Conservation (phyloP, 768 basidiomycete genomes). For the Xerocomus brunneocitrinus region DNA sequence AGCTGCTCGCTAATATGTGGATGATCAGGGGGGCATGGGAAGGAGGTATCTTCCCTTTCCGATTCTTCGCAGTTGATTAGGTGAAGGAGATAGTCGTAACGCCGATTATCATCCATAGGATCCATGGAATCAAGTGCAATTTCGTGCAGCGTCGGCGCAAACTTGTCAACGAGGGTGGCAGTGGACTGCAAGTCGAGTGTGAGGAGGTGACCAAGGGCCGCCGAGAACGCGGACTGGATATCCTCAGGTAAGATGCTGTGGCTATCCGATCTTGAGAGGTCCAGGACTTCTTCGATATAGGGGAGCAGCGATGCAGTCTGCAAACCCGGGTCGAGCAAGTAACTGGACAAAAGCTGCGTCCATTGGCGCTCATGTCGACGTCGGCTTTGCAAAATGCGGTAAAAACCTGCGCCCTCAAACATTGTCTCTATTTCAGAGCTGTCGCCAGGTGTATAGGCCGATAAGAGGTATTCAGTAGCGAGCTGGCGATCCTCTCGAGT, state of each 20-base stretch:
- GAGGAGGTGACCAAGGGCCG: constrained; percentile 63
- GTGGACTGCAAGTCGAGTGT: constrained; percentile 57
- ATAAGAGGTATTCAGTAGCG: constrained; percentile 90
- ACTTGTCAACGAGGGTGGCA: constrained; percentile 66
- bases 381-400: constrained; percentile 80
- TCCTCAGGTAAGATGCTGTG: constrained; percentile 53
- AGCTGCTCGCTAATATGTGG: constrained; percentile 45
- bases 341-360: constrained; percentile 68
- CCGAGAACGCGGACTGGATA: constrained; percentile 48
- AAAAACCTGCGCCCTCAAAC: constrained; percentile 85
- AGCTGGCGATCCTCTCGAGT: constrained; percentile 94
- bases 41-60: constrained; percentile 35
- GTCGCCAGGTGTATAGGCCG: constrained; percentile 83
- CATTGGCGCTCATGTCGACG: constrained; percentile 74
- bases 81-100: constrained; percentile 72
- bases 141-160: constrained; percentile 63
- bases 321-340: constrained; percentile 68
- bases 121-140: constrained; percentile 52
- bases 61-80: constrained; percentile 52
- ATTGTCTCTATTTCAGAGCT: constrained; percentile 58
- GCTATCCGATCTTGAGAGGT: constrained; percentile 40
- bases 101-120: constrained; percentile 43
- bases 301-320: constrained; percentile 56
- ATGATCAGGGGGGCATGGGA: constrained; percentile 32
- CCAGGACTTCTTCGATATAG: constrained; percentile 61